Evolutionary conservation across 441 rosid genomes (phyloP).

Genomic region (Erysimum cheiri): DNA sequence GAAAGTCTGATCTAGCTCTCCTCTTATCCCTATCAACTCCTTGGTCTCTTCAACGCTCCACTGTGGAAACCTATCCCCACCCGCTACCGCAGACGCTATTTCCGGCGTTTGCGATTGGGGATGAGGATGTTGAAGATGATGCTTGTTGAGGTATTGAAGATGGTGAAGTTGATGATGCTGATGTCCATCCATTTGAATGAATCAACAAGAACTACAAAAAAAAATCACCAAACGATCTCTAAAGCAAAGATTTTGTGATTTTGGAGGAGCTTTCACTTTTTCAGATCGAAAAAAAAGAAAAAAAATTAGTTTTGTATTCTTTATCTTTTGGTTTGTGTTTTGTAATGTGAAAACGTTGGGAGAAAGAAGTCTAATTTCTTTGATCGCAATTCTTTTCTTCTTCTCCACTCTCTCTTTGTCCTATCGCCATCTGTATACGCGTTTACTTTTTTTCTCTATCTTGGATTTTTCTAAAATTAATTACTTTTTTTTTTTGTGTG

Average conservation of each 20-base stretch:
- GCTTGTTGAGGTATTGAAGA: slow-evolving; percentile 54
- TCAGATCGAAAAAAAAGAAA: slow-evolving; percentile 33
- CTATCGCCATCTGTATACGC: slow-evolving; percentile 83
- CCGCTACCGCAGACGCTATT: slow-evolving; percentile 43
- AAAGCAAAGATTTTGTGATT: slow-evolving; percentile 34
- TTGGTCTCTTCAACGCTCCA: slow-evolving; percentile 91
- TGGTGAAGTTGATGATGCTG: slow-evolving; percentile 64
- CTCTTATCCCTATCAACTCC: slow-evolving; percentile 78
- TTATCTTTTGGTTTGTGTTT: slow-evolving; percentile 2
- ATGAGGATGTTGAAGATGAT: slow-evolving; percentile 47
- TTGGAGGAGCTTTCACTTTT: slow-evolving; percentile 35
- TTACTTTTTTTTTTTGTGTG: background rate
- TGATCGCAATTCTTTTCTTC: slow-evolving; percentile 45
- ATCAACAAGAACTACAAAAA: slow-evolving; percentile 39
- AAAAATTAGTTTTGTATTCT: background rate
- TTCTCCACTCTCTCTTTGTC: slow-evolving; percentile 42
- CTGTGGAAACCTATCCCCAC: slow-evolving; percentile 86
- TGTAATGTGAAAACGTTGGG: slow-evolving; percentile 68
- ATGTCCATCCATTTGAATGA: slow-evolving; percentile 40
- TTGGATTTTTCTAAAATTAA: slow-evolving; percentile 16
- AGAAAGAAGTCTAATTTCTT: slow-evolving; percentile 40
- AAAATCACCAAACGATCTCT: slow-evolving; percentile 34
- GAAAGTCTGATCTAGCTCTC: slow-evolving; percentile 82
- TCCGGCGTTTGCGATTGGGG: slow-evolving; percentile 54
- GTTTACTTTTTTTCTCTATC: slow-evolving; percentile 51